Evolutionary conservation across 768 basidiomycete genomes (phyloP).

Genomic region (Trametes sanguinea): DNA sequence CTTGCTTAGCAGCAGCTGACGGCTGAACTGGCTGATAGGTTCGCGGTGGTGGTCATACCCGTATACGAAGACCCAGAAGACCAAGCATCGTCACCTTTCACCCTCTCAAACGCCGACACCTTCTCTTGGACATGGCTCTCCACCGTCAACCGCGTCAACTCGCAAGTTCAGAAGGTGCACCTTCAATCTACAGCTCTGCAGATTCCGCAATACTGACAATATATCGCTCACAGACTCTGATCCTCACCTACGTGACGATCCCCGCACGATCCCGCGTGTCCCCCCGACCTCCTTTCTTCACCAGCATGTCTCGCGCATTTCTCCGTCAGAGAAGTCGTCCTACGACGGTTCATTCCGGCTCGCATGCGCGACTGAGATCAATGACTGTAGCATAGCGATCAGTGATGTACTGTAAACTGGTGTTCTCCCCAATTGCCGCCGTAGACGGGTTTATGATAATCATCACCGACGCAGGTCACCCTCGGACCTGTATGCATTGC

Average conservation of each 20-base stretch:
- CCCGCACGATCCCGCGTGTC: constrained; percentile 68
- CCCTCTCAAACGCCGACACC: constrained; percentile 65
- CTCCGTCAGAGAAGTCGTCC: constrained; percentile 79
- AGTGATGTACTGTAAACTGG: not conserved
- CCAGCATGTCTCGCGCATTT: constrained; percentile 79
- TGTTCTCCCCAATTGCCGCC: not conserved
- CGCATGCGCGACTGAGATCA: constrained; percentile 79
- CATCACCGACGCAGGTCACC: no score
- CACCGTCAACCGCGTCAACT: constrained; percentile 95
- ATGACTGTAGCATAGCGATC: constrained; percentile 23
- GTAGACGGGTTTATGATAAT: no score
- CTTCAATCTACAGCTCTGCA: not conserved
- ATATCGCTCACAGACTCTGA: constrained; percentile 67
- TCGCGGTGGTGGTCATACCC: constrained; percentile 88
- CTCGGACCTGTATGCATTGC: no score
- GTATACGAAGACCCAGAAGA: constrained; percentile 86
- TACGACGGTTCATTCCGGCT: constrained; percentile 87
- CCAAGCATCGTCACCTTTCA: constrained; percentile 60
- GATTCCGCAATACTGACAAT: not conserved
- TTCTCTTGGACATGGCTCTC: constrained; percentile 96
- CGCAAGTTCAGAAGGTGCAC: constrained; percentile 91
- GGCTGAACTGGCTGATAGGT: constrained; percentile 48
- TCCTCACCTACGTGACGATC: constrained; percentile 91
- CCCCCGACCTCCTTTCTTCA: constrained; percentile 50
- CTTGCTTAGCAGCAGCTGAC: not conserved